These are phyloP conservation scores for Yarrowia sp. DNA, from an alignment of 805 yeast genomes.

Conservation along the genomic window DNA sequence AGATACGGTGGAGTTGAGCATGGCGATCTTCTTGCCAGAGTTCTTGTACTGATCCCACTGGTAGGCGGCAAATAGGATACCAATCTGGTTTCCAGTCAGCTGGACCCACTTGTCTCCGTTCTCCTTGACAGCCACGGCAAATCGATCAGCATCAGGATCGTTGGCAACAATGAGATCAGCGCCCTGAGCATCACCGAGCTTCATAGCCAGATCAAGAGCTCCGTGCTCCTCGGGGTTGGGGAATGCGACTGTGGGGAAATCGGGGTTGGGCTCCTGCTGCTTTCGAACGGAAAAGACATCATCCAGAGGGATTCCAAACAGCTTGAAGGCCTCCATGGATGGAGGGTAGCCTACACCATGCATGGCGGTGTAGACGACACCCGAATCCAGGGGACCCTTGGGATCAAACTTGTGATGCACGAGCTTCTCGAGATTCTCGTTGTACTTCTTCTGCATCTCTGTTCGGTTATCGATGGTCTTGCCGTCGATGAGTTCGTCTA, in stretches of 20 bases:
- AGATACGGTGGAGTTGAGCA: constrained; percentile 90
- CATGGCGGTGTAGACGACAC: constrained; percentile 87
- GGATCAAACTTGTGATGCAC: constrained; percentile 9
- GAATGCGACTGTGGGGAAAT: constrained; percentile 81
- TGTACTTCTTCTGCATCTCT: constrained; percentile 21
- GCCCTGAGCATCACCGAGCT: constrained; percentile 61
- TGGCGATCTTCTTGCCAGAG: constrained; percentile 52
- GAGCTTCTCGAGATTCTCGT: constrained; percentile 19
- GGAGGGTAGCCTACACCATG: constrained; percentile 86
- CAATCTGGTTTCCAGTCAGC: constrained; percentile 90
- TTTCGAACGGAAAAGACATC: constrained; percentile 58
- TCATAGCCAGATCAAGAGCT: constrained; percentile 77
- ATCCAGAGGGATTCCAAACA: constrained; percentile 52
- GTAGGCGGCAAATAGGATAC: constrained; percentile 79
- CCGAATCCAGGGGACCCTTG: constrained; percentile 39
- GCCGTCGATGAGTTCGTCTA: constrained; percentile 45
- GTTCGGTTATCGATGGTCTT: constrained; percentile 41
- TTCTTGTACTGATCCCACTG: constrained; percentile 42
- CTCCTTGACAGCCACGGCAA: constrained; percentile 73
- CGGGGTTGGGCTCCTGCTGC: constrained; percentile 82
- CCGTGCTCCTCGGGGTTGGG: constrained; percentile 98
- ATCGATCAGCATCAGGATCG: constrained; percentile 98
- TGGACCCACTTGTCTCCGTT: constrained; percentile 66
- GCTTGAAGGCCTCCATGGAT: constrained; percentile 56
- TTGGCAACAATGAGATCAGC: constrained; percentile 75